Evolutionary conservation across 306 rosid genomes (phyloP).

Genomic region (Benincasa hispida): DNA sequence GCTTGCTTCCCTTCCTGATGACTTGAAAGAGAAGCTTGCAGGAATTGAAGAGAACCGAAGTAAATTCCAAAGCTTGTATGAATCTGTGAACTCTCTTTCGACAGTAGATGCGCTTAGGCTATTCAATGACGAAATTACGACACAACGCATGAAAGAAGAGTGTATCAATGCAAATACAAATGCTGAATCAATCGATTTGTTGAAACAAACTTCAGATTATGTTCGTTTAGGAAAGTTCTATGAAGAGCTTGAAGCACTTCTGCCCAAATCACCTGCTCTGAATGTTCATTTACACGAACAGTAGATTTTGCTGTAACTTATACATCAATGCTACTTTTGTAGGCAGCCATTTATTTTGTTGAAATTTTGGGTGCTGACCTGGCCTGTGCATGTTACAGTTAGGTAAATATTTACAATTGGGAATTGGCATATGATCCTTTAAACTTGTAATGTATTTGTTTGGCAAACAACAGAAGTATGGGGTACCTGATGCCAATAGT

Average conservation of each 20-base stretch:
- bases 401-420: not conserved
- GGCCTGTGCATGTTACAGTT: not conserved
- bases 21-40: conserved; percentile 41
- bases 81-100: conserved; percentile 50
- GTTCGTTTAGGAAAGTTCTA: conserved; percentile 22
- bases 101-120: conserved; percentile 46
- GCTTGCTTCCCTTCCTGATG: conserved; percentile 55
- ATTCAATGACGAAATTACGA: conserved; percentile 33
- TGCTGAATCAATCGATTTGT: conserved; percentile 8
- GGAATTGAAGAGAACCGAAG: conserved; percentile 35
- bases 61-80: conserved; percentile 41
- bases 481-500: not conserved
- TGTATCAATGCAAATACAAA: conserved; percentile 15
- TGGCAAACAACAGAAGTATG: not conserved
- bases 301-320: not conserved
- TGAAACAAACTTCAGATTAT: conserved; percentile 18
- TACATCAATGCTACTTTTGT: not conserved
- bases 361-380: not conserved
- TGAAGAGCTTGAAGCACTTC: conserved; percentile 36
- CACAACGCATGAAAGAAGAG: conserved; percentile 19
- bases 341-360: not conserved
- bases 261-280: conserved; percentile 34
- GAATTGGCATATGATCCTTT: not conserved
- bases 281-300: conserved; percentile 15
- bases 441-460: not conserved